phyloP scores from a whole-genome alignment of 2,329 filamentous ascomycete genomes.

The Lecanosticta acicola region DNA sequence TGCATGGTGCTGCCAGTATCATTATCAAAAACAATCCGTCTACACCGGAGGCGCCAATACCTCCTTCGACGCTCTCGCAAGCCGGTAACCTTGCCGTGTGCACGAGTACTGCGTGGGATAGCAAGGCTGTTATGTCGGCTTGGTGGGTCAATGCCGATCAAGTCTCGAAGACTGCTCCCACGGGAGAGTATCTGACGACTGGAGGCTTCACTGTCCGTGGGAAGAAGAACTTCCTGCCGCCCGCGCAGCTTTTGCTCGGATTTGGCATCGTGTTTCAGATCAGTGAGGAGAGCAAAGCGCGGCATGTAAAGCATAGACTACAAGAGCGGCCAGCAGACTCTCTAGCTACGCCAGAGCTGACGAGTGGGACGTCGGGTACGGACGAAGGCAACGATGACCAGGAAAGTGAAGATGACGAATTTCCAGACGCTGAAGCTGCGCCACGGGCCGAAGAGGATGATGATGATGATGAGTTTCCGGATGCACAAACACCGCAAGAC shows the following conservation, averaged over 20 bases:
- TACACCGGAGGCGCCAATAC: constrained; percentile 76
- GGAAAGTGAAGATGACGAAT: constrained; percentile 35
- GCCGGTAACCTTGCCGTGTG: constrained; percentile 80
- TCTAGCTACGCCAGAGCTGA: constrained; percentile 22
- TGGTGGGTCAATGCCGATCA: constrained; percentile 94
- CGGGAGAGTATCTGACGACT: constrained; percentile 70
- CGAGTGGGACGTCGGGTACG: constrained; percentile 26
- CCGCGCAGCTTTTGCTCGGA: constrained; percentile 78
- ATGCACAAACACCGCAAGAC: constrained; percentile 25
- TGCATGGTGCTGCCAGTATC: constrained; percentile 76
- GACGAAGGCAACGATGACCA: constrained; percentile 35
- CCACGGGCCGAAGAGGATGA: constrained; percentile 25
- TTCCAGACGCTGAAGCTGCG: constrained; percentile 20
- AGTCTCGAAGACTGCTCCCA: constrained; percentile 75
- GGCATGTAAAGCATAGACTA: constrained; percentile 69
- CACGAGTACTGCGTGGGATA: constrained; percentile 88
- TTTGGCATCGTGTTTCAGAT: constrained; percentile 84
- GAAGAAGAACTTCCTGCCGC: constrained; percentile 85
- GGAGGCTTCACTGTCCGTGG: constrained; percentile 78
- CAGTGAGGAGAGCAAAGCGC: constrained; percentile 77
- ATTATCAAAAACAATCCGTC: constrained; percentile 82
- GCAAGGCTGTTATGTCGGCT: constrained; percentile 88
- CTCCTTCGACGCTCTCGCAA: constrained; percentile 84
- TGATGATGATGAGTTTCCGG: constrained; percentile 38
- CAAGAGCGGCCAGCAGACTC: constrained; percentile 29